Percentiles rank a stretch among this genome's conserved stretches.
Conservation (phyloP, 1,284 basidiomycete species). For the Austroboletus rostrupii region DNA sequence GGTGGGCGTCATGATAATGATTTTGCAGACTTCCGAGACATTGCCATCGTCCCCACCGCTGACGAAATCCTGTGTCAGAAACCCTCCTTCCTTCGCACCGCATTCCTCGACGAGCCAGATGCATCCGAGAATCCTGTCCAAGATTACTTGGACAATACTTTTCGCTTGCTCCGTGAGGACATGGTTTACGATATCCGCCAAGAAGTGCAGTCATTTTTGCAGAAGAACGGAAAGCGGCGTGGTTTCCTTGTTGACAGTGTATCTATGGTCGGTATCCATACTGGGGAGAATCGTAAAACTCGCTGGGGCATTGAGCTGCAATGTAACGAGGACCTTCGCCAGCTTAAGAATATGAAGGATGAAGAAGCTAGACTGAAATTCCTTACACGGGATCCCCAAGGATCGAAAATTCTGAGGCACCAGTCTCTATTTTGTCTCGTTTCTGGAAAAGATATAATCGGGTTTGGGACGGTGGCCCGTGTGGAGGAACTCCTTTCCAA, state of each 20-base stretch:
- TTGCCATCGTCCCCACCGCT: conserved; percentile 57
- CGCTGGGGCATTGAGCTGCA: conserved; percentile 45
- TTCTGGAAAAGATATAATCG: conserved; percentile 43
- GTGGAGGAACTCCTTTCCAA: conserved; percentile 48
- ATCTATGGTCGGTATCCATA: conserved; percentile 35
- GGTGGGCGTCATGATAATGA: conserved; percentile 70
- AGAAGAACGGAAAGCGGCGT: conserved; percentile 40
- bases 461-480: conserved; percentile 51
- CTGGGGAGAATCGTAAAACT: conserved; percentile 31
- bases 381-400: conserved; percentile 36
- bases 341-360: conserved; percentile 31
- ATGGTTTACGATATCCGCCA: conserved; percentile 62
- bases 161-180: conserved; percentile 61
- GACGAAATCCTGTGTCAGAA: conserved; percentile 41
- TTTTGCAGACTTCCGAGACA: conserved; percentile 49
- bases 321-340: conserved; percentile 38
- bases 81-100: conserved; percentile 43
- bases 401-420: conserved; percentile 42
- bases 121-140: conserved; percentile 34
- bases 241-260: conserved; percentile 40
- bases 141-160: conserved; percentile 59
- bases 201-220: conserved; percentile 42
- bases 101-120: conserved; percentile 37
- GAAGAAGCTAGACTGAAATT: conserved; percentile 29
- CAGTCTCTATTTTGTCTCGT: conserved; percentile 50